These are phyloP conservation scores for Pseudogymnoascus pannorum DNA, from an alignment of 2,329 filamentous ascomycete genomes.

Conservation along the genomic window DNA sequence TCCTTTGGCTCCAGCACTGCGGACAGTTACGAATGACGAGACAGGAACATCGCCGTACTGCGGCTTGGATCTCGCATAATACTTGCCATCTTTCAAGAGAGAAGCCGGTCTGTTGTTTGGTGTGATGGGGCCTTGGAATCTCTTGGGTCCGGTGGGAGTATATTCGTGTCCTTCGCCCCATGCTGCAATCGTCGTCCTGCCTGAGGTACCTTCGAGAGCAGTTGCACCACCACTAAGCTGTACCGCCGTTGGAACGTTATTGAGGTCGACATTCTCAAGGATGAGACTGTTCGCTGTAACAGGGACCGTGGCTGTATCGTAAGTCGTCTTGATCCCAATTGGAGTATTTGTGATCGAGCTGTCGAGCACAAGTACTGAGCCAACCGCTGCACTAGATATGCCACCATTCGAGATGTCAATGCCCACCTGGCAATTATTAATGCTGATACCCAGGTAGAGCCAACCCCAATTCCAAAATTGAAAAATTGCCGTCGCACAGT, in stretches of 20 bases:
- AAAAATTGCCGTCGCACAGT: conserved; percentile 45
- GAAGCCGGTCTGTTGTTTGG: conserved; percentile 36
- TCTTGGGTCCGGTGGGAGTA: conserved; percentile 37
- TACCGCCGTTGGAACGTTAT: conserved; percentile 57
- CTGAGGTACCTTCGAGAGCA: conserved; percentile 54
- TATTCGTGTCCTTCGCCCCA: conserved; percentile 79
- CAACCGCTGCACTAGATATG: conserved; percentile 38
- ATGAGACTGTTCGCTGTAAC: conserved; percentile 70
- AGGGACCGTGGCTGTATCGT: conserved; percentile 42
- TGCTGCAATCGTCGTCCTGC: conserved; percentile 57
- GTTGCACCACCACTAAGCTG: conserved; percentile 45
- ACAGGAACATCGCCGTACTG: conserved; percentile 39
- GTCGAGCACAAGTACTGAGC: conserved; percentile 51
- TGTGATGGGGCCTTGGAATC: conserved; percentile 34
- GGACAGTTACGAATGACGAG: conserved; percentile 37
- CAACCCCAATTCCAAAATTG: conserved; percentile 56
- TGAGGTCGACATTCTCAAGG: conserved; percentile 81
- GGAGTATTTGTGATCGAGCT: conserved; percentile 42
- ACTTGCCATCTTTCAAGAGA: conserved; percentile 41
- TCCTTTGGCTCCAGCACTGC: conserved; percentile 40
- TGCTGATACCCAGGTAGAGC: conserved; percentile 43
- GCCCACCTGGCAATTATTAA: conserved; percentile 46
- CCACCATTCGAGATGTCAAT: conserved; percentile 45
- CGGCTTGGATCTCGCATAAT: conserved; percentile 46
- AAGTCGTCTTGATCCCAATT: conserved; percentile 43